Evolutionary conservation across 2,329 filamentous ascomycete genomes (phyloP).

Genomic region (Clathrospora elynae): DNA sequence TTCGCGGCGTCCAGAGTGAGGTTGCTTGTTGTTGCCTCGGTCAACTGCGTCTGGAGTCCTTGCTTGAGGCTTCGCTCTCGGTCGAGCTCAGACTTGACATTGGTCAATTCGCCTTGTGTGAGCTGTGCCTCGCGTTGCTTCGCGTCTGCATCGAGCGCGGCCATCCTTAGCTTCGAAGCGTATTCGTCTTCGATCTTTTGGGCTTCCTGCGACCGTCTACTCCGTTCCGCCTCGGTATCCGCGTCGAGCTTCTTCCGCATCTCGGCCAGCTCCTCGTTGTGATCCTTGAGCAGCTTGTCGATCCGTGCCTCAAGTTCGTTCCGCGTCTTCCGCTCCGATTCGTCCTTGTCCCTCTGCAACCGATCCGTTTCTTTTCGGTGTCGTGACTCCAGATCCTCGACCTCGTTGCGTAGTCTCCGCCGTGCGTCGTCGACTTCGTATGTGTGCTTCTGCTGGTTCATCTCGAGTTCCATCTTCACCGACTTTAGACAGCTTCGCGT

Average conservation of each 20-base stretch:
- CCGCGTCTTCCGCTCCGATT: conserved; percentile 51
- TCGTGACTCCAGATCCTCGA: conserved; percentile 61
- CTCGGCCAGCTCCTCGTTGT: conserved; percentile 71
- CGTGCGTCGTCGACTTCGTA: conserved; percentile 59
- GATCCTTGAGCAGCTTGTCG: conserved; percentile 63
- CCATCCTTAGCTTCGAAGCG: conserved; percentile 61
- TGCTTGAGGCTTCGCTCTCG: conserved; percentile 66
- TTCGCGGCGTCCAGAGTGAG: conserved; percentile 73
- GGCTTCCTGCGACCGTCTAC: conserved; percentile 64
- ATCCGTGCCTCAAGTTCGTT: conserved; percentile 59
- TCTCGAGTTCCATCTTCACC: conserved; percentile 57
- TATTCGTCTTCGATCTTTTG: conserved; percentile 65
- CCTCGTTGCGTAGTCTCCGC: conserved; percentile 60
- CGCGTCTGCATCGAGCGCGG: conserved; percentile 62
- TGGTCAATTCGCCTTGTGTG: conserved; percentile 58
- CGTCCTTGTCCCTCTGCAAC: conserved; percentile 57
- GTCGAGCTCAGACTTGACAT: conserved; percentile 49
- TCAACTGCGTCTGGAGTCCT: conserved; percentile 61
- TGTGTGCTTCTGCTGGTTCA: conserved; percentile 58
- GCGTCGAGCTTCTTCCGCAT: conserved; percentile 66
- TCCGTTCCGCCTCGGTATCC: conserved; percentile 70
- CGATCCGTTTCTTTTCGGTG: conserved; percentile 64
- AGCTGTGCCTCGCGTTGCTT: conserved; percentile 61
- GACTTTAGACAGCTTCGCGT: conserved; percentile 59
- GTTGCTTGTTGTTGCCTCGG: conserved; percentile 48